Base-by-base conservation (phyloP, 2,329 filamentous ascomycete species). In the Neoarthrinium moseri region DNA sequence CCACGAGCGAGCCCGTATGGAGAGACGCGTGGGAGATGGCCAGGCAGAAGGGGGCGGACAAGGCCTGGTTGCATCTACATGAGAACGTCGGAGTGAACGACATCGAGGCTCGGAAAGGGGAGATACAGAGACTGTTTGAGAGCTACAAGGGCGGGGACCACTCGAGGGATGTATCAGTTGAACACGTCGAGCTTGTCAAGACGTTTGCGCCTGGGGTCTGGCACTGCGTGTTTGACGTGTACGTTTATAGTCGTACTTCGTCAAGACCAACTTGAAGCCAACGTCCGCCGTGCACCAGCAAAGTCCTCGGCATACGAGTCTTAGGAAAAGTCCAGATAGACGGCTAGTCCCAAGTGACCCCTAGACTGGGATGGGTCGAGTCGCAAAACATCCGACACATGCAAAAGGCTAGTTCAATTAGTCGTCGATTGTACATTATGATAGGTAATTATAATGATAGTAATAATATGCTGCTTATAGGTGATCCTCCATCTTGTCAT, bases 151-250 rank as follows among this genome's bases (percentile, higher is more conserved):
- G 45, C 51, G 1, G 50, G 20, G 49, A 39, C 11, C 11, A 36
- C 18, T 29, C 43, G n/a, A 61, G 61, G 17, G 44, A 51, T 4
- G 63, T 68, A 11, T 57, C 55, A 20, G 72, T 78, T 27, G 74
- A 77, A 51, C 78, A 84, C 64, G 75, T 83, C 30, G 81, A 86
- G 65, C 67, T 73, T 53, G 83, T 87, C 59, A 87, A 87, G 71
- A 86, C 82, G 41, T 86, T 81, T 71, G 83, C 83, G 54, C 84
- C 83, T 22, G 80, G 75, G 0, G 81, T 87, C 6, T 84, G 81
- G 81, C 83, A 87, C 65, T 83, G 80, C 54, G 84, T 87, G 46
- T 86, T 85, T 65, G 83, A 87, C 63, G 69, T 86, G 17, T 71
- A 42, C 20, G 38, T 78, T 66, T n/a, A n/a, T n/a, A n/a, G n/a